A percentile compares a stretch with the other conserved stretches of the same genome.
These are phyloP conservation scores for Entoloma clypeatum DNA, from an alignment of 1,284 basidiomycete genomes.

Conservation along the genomic window DNA sequence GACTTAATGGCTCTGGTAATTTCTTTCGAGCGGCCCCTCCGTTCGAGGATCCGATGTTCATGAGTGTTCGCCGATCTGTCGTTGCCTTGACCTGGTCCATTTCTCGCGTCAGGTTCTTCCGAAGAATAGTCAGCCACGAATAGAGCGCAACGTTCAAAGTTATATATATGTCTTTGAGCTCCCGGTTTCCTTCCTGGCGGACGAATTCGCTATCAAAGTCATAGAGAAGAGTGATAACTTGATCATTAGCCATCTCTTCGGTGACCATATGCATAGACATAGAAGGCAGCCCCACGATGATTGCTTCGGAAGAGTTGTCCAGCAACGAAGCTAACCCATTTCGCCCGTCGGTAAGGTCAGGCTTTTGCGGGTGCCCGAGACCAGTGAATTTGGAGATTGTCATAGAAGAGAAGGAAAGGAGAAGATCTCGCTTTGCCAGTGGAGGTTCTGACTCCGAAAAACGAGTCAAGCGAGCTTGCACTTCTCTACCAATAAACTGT, in stretches of 20 bases:
- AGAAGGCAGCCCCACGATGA: slow-evolving; percentile 71
- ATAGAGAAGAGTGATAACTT: slow-evolving; percentile 48
- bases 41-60: slow-evolving; percentile 28
- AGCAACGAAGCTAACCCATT: slow-evolving; percentile 56
- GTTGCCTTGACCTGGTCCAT: slow-evolving; percentile 66
- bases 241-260: slow-evolving; percentile 47
- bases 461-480: slow-evolving; percentile 66
- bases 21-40: slow-evolving; percentile 26
- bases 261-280: slow-evolving; percentile 78
- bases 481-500: slow-evolving; percentile 60
- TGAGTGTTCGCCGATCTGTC: slow-evolving; percentile 45
- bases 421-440: slow-evolving; percentile 57
- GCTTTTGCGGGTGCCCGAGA: slow-evolving; percentile 44
- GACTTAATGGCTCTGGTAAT: slow-evolving; percentile 27
- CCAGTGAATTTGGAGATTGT: slow-evolving; percentile 68
- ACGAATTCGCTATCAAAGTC: slow-evolving; percentile 72
- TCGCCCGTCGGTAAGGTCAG: slow-evolving; percentile 38
- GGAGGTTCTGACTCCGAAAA: slow-evolving; percentile 46
- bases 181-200: slow-evolving; percentile 46
- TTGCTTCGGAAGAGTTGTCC: slow-evolving; percentile 59
- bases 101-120: slow-evolving; percentile 69
- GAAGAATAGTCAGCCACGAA: slow-evolving; percentile 71
- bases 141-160: slow-evolving; percentile 77
- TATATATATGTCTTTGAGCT: slow-evolving; percentile 73
- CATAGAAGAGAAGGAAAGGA: slow-evolving; percentile 70